phyloP scores from a whole-genome alignment of 306 rosid genomes.

The Quercus suber region DNA sequence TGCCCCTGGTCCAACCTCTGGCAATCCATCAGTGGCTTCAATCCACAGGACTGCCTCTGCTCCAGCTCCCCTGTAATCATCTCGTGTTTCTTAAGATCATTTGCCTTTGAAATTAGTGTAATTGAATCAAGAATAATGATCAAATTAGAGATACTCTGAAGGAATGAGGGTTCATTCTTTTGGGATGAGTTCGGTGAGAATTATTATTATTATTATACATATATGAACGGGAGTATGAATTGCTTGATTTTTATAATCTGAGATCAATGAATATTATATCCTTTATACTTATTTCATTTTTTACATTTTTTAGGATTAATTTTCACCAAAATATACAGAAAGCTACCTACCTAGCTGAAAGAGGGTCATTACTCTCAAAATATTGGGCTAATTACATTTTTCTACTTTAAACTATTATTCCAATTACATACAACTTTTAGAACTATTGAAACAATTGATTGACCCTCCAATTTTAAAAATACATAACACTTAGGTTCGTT shows the following conservation, averaged over 20 bases:
- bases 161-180: neutral
- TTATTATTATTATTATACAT: neutral
- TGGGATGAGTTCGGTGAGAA: neutral
- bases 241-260: neutral
- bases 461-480: too few relatives aligned
- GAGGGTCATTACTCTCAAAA: too few relatives aligned
- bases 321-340: neutral
- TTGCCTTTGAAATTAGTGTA: neutral
- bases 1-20: conserved; percentile 48
- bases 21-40: neutral
- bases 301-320: neutral
- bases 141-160: neutral
- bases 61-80: conserved; percentile 15
- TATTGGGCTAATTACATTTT: too few relatives aligned
- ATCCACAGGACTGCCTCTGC: neutral
- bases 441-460: too few relatives aligned
- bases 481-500: too few relatives aligned
- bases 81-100: neutral
- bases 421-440: too few relatives aligned
- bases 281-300: neutral
- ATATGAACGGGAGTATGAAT: neutral
- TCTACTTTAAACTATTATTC: too few relatives aligned
- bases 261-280: neutral
- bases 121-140: neutral
- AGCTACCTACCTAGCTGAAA: neutral